Evolutionary conservation across 192 early-diverging fungal species (phyloP).

Genomic region (Coemansia aciculifera): DNA sequence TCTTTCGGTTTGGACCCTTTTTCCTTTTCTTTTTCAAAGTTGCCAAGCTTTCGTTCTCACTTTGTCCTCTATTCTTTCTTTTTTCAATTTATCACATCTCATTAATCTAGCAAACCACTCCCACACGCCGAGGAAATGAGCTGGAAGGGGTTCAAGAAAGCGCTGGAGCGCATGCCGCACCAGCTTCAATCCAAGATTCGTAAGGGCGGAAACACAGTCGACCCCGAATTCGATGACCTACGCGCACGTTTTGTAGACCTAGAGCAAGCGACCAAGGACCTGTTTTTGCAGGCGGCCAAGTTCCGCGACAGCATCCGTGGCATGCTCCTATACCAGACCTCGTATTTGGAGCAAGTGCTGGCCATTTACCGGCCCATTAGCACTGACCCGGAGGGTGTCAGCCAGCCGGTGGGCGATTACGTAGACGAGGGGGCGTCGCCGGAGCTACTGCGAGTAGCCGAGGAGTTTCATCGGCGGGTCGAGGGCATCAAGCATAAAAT

Average conservation of each 20-base stretch:
- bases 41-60: neutral
- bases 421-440: conserved; percentile 59
- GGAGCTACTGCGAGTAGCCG: conserved; percentile 48
- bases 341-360: conserved; percentile 59
- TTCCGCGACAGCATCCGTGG: conserved; percentile 64
- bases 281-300: conserved; percentile 66
- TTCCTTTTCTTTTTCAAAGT: neutral
- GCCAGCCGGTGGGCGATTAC: conserved; percentile 48
- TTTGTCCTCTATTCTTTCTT: conserved; percentile 10
- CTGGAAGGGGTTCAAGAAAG: conserved; percentile 76
- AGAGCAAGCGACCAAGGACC: conserved; percentile 57
- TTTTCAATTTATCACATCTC: neutral
- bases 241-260: conserved; percentile 64
- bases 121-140: conserved; percentile 52
- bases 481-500: conserved; percentile 56
- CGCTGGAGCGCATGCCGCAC: conserved; percentile 77
- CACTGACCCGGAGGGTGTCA: conserved; percentile 43
- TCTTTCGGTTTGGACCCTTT: conserved; percentile 1
- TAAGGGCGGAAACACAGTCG: conserved; percentile 55
- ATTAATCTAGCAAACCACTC: conserved; percentile 4
- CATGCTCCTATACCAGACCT: conserved; percentile 63
- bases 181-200: conserved; percentile 69
- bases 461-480: conserved; percentile 47
- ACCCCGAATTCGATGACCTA: conserved; percentile 68
- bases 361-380: conserved; percentile 61